phyloP scores from a whole-genome alignment of 345 rosid genomes.

The Pistacia integerrima region DNA sequence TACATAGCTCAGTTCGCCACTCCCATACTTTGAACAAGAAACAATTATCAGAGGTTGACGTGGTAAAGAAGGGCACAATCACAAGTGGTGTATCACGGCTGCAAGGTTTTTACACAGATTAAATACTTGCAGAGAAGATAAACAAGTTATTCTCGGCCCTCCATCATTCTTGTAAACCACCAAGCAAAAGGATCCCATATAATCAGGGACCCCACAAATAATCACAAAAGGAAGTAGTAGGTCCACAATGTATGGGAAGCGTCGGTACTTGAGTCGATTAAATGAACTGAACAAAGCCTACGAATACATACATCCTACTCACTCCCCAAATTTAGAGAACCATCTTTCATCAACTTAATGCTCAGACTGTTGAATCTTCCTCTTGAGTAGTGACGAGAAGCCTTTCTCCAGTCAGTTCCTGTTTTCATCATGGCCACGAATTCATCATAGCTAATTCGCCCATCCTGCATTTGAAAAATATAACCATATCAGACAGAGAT shows the following conservation, averaged over 20 bases:
- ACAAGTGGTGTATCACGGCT: slow-evolving; percentile 24
- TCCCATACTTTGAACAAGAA: slow-evolving; percentile 28
- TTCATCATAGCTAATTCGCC: slow-evolving; percentile 96
- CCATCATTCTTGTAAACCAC: slow-evolving; percentile 23
- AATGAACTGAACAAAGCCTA: slow-evolving; percentile 18
- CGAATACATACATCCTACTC: slow-evolving; percentile 38
- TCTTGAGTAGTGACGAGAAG: slow-evolving; percentile 99
- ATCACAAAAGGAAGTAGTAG: slow-evolving; percentile 34
- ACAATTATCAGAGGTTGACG: slow-evolving; percentile 28
- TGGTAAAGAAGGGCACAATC: slow-evolving; percentile 22
- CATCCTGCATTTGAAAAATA: slow-evolving; percentile 59
- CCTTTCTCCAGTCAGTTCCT: slow-evolving; percentile 99
- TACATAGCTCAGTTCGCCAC: slow-evolving; percentile 23
- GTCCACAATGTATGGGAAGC: slow-evolving; percentile 26
- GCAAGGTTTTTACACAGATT: slow-evolving; percentile 30
- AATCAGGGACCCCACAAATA: slow-evolving; percentile 31
- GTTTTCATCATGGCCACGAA: slow-evolving; percentile 99
- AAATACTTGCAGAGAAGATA: slow-evolving; percentile 27
- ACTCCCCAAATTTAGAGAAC: slow-evolving; percentile 84
- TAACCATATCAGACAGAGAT: slow-evolving; percentile 15
- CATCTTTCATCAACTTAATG: slow-evolving; percentile 95
- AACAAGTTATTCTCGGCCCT: slow-evolving; percentile 11
- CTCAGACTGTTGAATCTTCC: slow-evolving; percentile 99
- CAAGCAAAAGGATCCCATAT: slow-evolving; percentile 18
- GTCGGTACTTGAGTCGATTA: slow-evolving; percentile 21